A percentile compares a stretch with the other conserved stretches of the same genome.
Evolutionary conservation across 1,139 yeast species (phyloP).

Genomic region (Nadsonia starkeyi-henricii): DNA sequence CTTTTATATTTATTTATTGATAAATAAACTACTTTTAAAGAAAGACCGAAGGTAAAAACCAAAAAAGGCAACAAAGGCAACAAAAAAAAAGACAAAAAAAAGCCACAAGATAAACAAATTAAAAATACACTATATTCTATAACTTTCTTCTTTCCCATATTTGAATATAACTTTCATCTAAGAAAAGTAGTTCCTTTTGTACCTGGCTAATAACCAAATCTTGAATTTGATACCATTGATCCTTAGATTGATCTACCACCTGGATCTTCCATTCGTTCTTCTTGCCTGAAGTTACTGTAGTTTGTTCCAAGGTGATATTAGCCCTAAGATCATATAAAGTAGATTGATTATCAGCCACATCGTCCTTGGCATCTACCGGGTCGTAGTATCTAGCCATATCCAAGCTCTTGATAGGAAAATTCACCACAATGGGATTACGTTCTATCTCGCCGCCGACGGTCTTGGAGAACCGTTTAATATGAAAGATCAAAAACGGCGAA

Average conservation of each 20-base stretch:
- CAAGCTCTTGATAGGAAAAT: slow-evolving; percentile 34
- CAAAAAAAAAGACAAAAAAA: neutral
- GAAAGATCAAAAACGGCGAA: slow-evolving; percentile 44
- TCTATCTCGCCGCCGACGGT: slow-evolving; percentile 20
- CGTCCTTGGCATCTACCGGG: slow-evolving; percentile 17
- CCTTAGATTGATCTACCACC: slow-evolving; percentile 28
- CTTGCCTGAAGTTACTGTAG: slow-evolving; percentile 8
- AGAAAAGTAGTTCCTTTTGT: slow-evolving; percentile 45
- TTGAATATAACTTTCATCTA: slow-evolving; percentile 52
- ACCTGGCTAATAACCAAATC: slow-evolving; percentile 35
- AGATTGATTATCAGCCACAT: slow-evolving; percentile 10
- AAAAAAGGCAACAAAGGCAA: slow-evolving; percentile 4
- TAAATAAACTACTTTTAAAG: too few species aligned
- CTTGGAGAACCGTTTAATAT: slow-evolving; percentile 39
- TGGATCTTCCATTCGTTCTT: slow-evolving; percentile 37
- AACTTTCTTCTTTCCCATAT: slow-evolving; percentile 37
- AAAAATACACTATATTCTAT: neutral
- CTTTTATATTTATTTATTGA: too few species aligned
- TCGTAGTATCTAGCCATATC: slow-evolving; percentile 22
- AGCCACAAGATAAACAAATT: neutral
- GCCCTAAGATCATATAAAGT: slow-evolving; percentile 34
- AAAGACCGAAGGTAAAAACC: neutral
- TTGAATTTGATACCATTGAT: slow-evolving; percentile 44
- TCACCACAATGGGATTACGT: slow-evolving; percentile 52
- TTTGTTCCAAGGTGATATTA: slow-evolving; percentile 36